Evolutionary conservation across 2,329 filamentous ascomycete species (phyloP), one percentile per base, ranked within the genome.

Genomic region (Neonectria faginata): DNA sequence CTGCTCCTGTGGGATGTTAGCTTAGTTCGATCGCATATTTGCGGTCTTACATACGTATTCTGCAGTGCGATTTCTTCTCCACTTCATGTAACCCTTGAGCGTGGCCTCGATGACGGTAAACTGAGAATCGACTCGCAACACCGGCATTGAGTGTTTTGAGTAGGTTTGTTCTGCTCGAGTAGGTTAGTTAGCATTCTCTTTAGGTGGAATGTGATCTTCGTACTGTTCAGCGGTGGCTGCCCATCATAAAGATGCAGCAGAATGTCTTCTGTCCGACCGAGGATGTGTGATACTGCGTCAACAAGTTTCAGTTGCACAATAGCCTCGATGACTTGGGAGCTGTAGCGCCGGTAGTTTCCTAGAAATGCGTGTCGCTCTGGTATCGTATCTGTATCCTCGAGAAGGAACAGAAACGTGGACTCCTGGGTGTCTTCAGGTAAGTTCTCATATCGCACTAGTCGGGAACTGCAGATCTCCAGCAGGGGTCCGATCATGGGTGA

Each of bases 321-420:
- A 16, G 87, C 87, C 79, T 98, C 95, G 60, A 99, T 93, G 27
- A 97, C 88, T 64, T 92, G 91, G 3, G 90, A 89, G 77, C 94
- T 96, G 74, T 97, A 98, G 64, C 96, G 88, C 42, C 96, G 87
- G 78, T 99, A 99, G 75, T 99, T 98, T 4, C 95, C 94, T 11
- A 98, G 85, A 77, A 99, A 99, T 1, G 94, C 93, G 79, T 99
- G 96, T 25, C 94, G 88, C 77, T 99, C 96, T 0, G 96, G 96
- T 20, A 95, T 84, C 0, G 95, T 98, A 74, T 99, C 96, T 60
- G 97, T 97, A 75, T 99, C 96, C 74, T 98, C 94, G 73, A 94
- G 85, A 1, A 99, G 84, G 70, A 97, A 96, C 11, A 93, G 83
- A 63, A 94, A 87, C 0, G 92, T 94, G 2, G 92, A 86, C 71